Base-by-base conservation (phyloP, 2,329 filamentous ascomycete species). In the Mariannaea elegans region DNA sequence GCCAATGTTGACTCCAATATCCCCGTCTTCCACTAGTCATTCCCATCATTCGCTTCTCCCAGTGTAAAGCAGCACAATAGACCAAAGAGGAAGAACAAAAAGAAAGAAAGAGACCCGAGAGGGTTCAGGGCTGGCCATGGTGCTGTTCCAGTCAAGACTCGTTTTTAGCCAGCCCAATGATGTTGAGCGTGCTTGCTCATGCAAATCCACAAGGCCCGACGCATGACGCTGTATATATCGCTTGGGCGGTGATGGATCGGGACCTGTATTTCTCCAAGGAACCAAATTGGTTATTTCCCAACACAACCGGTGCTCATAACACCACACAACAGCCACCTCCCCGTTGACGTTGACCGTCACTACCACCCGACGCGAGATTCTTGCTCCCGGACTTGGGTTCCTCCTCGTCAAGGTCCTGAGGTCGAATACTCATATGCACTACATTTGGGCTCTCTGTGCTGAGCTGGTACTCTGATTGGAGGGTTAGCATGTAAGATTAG, bases 391-490 rank as follows among this genome's bases (percentile, higher is more conserved):
- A 85, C 72, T 89, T 90, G 56, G 90, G 88, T 67, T 92, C 90
- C 69, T 91, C 89, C 71, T 95, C 93, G 65, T 96, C 90, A 62
- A 94, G 85, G 72, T 97, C 92, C 72, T 93, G 90, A 3, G 93
- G 93, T 68, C 92, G 91, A 68, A 97, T 88, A 6, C 91, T 94
- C 93, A 97, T 97, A 76, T 97, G 93, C n/a, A 97, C 88, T 24
- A 97, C 91, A 67, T 97, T 97, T 7, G 91, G 87, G 10, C 84
- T 81, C 63, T 93, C 89, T 27, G 83, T 82, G 71, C 87, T 91
- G 72, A 96, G 93, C 62, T 88, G 90, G 71, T 92, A 94, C 66
- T 94, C 93, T 97, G 70, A 36, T n/a, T n/a, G 36, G n/a, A n/a
- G 24, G 36, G 19, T 65, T 14, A 63, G 49, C 38, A 47, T 39